A percentile compares a stretch with the other conserved stretches of the same genome.
These are phyloP conservation scores for Dentipellis sp. DNA, from an alignment of 768 basidiomycete species.

Conservation along the genomic window DNA sequence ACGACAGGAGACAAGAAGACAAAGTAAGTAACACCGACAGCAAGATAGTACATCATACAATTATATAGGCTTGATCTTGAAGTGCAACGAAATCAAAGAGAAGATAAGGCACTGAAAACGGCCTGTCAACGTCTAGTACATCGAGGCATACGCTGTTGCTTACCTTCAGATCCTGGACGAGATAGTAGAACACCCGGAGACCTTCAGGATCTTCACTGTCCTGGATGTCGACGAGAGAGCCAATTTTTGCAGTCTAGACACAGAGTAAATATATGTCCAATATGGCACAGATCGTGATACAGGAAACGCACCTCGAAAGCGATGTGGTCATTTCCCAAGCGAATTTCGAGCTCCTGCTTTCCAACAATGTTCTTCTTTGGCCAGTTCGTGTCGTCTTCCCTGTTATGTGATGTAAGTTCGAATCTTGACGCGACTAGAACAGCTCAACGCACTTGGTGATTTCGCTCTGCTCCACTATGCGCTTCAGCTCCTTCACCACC, in stretches of 20 bases:
- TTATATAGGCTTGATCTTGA: constrained; percentile 99
- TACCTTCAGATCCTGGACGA: constrained; percentile 96
- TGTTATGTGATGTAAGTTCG: constrained; percentile 23
- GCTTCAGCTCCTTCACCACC: constrained; percentile 89
- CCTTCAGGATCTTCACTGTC: constrained; percentile 98
- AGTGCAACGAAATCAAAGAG: constrained; percentile 95
- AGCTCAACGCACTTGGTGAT: constrained; percentile 70
- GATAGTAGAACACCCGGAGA: constrained; percentile 94
- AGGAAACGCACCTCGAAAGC: constrained; percentile 71
- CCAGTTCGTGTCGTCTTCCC: constrained; percentile 98
- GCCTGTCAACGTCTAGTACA: background rate
- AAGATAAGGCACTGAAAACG: constrained; percentile 83
- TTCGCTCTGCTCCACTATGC: constrained; percentile 87
- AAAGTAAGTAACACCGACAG: background rate
- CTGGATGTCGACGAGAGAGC: constrained; percentile 91
- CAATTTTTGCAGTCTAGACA: constrained; percentile 93
- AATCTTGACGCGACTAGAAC: background rate
- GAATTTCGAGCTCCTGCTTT: constrained; percentile 95
- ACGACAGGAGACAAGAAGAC: too few relatives aligned
- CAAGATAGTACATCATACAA: background rate
- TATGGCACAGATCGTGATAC: background rate
- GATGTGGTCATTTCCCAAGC: constrained; percentile 91
- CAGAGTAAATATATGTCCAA: background rate
- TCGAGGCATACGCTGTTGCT: constrained; percentile 9
- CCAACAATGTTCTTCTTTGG: constrained; percentile 99